phyloP scores from a whole-genome alignment of 1,139 yeast genomes.

The Yamadazyma oceani region DNA sequence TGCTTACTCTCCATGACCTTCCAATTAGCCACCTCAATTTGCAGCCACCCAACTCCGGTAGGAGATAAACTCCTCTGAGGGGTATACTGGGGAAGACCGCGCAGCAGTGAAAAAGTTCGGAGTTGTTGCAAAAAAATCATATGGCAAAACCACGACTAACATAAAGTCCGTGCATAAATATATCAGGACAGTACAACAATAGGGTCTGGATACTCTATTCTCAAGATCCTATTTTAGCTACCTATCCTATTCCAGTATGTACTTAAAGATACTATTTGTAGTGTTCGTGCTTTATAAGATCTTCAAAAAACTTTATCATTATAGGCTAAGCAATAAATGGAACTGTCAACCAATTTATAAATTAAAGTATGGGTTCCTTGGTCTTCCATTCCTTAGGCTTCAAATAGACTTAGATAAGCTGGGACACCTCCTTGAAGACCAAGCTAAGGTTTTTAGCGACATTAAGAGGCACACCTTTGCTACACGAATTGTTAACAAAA shows the following conservation, averaged over 20 bases:
- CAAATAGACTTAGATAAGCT: slow-evolving; percentile 5
- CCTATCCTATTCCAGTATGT: not conserved
- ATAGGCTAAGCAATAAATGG: slow-evolving; percentile 11
- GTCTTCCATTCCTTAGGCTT: slow-evolving; percentile 7
- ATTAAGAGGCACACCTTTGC: slow-evolving; percentile 8
- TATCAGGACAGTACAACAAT: no score
- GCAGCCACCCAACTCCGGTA: no score
- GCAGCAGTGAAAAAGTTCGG: no score
- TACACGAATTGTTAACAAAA: slow-evolving; percentile 2
- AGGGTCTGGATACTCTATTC: no score
- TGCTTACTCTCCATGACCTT: no score
- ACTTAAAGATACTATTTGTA: not conserved
- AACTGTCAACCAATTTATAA: slow-evolving; percentile 10
- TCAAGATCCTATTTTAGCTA: no score
- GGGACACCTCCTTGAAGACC: slow-evolving; percentile 13
- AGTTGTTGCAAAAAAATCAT: no score
- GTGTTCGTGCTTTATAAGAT: not conserved
- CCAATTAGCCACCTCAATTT: no score
- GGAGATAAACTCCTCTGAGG: no score
- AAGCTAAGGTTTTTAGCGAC: slow-evolving; percentile 4
- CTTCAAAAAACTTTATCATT: not conserved
- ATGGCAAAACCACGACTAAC: no score
- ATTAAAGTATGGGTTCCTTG: slow-evolving; percentile 6
- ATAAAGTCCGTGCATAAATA: no score
- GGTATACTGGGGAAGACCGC: no score